Conservation (phyloP, 208 protist genomes). For the Porcisia deanei region DNA sequence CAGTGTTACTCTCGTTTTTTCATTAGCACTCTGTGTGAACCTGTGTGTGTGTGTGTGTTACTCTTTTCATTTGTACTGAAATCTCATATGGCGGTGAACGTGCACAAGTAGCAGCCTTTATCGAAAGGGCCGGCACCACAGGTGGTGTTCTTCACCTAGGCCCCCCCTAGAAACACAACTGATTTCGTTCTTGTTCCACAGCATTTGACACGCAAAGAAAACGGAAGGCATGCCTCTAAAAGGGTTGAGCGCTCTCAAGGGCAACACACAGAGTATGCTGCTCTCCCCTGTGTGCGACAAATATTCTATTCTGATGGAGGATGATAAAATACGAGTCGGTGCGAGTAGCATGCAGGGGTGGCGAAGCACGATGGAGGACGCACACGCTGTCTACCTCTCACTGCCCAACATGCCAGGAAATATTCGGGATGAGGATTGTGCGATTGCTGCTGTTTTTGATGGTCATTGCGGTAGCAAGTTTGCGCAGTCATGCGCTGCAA, state of each 20-base stretch:
- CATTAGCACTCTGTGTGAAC: not conserved
- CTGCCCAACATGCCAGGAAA: constrained; percentile 65
- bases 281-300: constrained; percentile 84
- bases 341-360: constrained; percentile 93
- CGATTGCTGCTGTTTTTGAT: constrained; percentile 87
- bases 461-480: constrained; percentile 87
- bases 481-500: constrained; percentile 73
- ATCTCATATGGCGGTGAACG: not conserved
- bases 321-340: constrained; percentile 88
- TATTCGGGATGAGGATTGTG: constrained; percentile 75
- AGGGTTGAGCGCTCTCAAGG: constrained; percentile 43
- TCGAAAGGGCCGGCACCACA: not conserved
- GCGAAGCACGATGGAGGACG: constrained; percentile 92
- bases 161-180: not conserved
- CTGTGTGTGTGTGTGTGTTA: not conserved
- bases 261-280: constrained; percentile 80
- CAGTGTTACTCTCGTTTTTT: not conserved
- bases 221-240: constrained; percentile 49
- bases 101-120: not conserved
- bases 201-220: not conserved
- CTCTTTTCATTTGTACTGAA: not conserved
- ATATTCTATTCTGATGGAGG: constrained; percentile 92
- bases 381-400: constrained; percentile 83
- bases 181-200: constrained; percentile 5
- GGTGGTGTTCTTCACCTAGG: not conserved